Conservation (phyloP, 192 early-diverging fungal genomes). For the Coemansia erecta region DNA sequence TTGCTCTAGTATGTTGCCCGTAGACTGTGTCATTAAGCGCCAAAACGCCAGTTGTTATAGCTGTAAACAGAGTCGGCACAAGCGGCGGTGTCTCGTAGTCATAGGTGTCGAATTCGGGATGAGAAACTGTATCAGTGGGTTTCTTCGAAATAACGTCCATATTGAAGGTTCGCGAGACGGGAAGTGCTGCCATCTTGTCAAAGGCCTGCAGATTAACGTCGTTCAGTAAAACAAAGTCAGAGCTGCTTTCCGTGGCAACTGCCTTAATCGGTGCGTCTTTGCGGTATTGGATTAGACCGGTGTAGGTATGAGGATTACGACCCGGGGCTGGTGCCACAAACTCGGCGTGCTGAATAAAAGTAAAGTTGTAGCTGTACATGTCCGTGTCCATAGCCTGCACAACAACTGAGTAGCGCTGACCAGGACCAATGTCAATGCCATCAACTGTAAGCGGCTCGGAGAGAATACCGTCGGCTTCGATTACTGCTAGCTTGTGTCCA, state of each 20-base stretch:
- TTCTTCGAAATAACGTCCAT: conserved; percentile 54
- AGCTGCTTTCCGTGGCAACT: not conserved
- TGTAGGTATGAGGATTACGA: conserved; percentile 8
- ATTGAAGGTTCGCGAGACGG: conserved; percentile 42
- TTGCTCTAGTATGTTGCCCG: conserved; percentile 59
- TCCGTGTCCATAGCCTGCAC: conserved; percentile 10
- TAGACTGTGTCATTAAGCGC: conserved; percentile 57
- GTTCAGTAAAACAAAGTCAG: conserved; percentile 22
- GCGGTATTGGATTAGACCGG: conserved; percentile 10
- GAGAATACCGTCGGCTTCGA: not conserved
- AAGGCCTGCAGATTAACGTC: conserved; percentile 52
- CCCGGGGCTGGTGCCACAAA: conserved; percentile 1
- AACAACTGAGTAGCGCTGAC: conserved; percentile 22
- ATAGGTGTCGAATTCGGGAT: conserved; percentile 72
- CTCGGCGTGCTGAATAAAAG: conserved; percentile 1
- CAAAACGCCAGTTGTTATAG: conserved; percentile 57
- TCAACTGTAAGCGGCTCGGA: conserved; percentile 1
- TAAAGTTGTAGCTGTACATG: conserved; percentile 21
- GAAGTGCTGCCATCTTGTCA: conserved; percentile 54
- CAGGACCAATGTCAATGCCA: conserved; percentile 9
- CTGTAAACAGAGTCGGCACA: conserved; percentile 65
- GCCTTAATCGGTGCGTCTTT: not conserved
- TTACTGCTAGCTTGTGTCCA: conserved; percentile 6
- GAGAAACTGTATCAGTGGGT: conserved; percentile 60
- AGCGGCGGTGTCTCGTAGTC: conserved; percentile 60